These are phyloP conservation scores for Ploettnerulaceae sp. DNA, from an alignment of 2,329 filamentous ascomycete genomes.

Conservation along the genomic window DNA sequence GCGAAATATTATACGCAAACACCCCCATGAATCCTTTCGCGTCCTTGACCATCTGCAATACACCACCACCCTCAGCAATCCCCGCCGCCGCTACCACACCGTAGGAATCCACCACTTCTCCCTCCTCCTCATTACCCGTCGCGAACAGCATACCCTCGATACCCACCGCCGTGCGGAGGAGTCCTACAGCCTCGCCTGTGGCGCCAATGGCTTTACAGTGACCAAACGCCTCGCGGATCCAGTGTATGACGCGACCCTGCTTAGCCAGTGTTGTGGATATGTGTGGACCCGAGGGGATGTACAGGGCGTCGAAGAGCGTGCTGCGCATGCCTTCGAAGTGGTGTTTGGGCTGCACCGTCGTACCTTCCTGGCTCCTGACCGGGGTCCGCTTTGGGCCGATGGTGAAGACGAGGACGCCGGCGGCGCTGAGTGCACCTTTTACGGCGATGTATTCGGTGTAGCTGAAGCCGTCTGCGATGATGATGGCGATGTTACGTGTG, in stretches of 20 bases:
- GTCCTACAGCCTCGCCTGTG: conserved; percentile 63
- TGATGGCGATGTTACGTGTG: conserved; percentile 66
- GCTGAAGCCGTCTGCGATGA: conserved; percentile 76
- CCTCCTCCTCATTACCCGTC: conserved; percentile 20
- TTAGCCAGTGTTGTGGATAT: conserved; percentile 58
- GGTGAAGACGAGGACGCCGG: conserved; percentile 64
- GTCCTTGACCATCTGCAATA: conserved; percentile 59
- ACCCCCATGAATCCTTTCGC: conserved; percentile 65
- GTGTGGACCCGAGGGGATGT: conserved; percentile 67
- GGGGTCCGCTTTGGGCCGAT: conserved; percentile 64
- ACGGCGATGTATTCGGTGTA: conserved; percentile 59
- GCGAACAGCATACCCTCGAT: conserved; percentile 46
- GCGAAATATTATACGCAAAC: conserved; percentile 64
- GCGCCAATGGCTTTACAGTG: conserved; percentile 77
- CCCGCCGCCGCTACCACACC: conserved; percentile 67
- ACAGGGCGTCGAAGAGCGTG: conserved; percentile 76
- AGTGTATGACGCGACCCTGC: conserved; percentile 70
- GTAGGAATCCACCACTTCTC: conserved; percentile 63
- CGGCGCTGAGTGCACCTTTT: conserved; percentile 56
- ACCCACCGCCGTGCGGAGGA: conserved; percentile 48
- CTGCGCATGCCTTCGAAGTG: conserved; percentile 76
- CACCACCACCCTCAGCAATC: conserved; percentile 51
- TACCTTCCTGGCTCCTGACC: conserved; percentile 43
- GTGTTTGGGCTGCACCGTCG: conserved; percentile 64
- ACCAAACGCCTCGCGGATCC: conserved; percentile 74